A percentile compares a stretch with the other conserved stretches of the same genome.
phyloP scores from a whole-genome alignment of 441 rosid genomes.

The Gossypium aridum region DNA sequence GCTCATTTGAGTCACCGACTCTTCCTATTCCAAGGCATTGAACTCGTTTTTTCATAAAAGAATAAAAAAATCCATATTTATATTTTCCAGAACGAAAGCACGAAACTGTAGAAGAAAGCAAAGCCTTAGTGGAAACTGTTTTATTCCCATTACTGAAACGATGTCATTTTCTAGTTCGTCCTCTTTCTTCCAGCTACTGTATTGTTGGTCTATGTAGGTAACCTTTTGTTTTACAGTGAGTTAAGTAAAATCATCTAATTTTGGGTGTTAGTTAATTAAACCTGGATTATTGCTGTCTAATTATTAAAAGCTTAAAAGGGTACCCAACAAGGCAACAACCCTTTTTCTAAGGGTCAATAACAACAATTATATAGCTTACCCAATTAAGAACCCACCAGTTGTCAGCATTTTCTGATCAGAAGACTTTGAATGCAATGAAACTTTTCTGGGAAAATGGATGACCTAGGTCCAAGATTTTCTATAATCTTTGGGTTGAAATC shows the following conservation, averaged over 20 bases:
- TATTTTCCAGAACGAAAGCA: neutral
- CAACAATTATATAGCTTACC: neutral
- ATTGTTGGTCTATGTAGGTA: neutral
- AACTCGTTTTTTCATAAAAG: neutral
- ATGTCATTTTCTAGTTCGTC: neutral
- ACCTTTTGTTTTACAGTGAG: neutral
- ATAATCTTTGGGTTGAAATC: neutral
- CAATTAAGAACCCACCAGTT: neutral
- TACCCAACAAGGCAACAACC: conserved; percentile 1
- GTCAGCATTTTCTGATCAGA: conserved; percentile 5
- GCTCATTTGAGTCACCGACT: neutral
- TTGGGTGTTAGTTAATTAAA: neutral
- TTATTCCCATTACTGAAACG: neutral
- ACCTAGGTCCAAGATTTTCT: neutral
- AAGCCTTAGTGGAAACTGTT: neutral
- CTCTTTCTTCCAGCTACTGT: neutral
- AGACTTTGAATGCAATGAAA: neutral
- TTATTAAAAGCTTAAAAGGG: neutral
- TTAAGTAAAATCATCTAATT: neutral
- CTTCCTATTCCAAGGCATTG: neutral
- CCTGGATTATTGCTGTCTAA: neutral
- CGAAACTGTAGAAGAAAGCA: neutral
- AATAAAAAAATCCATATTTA: too few species aligned
- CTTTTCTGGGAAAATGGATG: conserved; percentile 9
- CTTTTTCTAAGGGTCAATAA: neutral